Base-by-base conservation (phyloP, 345 rosid genomes). In the Schrenkiella parvula region DNA sequence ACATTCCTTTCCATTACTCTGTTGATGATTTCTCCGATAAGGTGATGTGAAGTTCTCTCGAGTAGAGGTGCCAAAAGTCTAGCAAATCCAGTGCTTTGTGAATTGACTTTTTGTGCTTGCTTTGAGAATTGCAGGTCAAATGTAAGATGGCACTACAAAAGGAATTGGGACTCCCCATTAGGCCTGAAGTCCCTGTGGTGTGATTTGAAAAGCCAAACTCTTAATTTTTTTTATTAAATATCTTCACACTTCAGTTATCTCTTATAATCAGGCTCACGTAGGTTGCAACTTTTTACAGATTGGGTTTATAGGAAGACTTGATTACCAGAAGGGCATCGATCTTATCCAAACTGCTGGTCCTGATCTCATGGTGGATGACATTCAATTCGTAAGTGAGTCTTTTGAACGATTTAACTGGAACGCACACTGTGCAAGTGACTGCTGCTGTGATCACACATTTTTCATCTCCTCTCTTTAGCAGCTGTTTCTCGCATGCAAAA, bases 281-380 rank as follows among this genome's bases (percentile, higher is more conserved):
- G 15, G 13, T 46, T 56, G 39, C 5, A 11, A 15, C 4, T 9
- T 19, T 9, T 17, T 75, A 73, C 74, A 93, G 98, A 85, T 93
- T 80, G 97, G 98, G 54, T 93, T 93, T 74, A 89, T 91, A 47
- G 98, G 98, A 74, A 91, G 97, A 78, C 76, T 93, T 80, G 97
- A 89, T 82, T 84, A 91, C 80, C 98, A 93, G 80, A 93, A 91
- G 72, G 98, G 98, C 66, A 91, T 93, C 7, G 98, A 93, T 79
- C 68, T 91, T 62, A 93, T 93, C 60, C 88, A 75, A 13, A 79
- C 59, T 32, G 96, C 87, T 54, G 81, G 66, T 77, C 87, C 88
- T 54, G 93, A 93, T 77, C 90, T 91, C 69, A 71, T 91, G 95
- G 83, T 80, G 77, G 95, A 87, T 17, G 89, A 91, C 82, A 83